A percentile compares a stretch with the other conserved stretches of the same genome.
phyloP scores from a whole-genome alignment of 1,284 basidiomycete species.

The Melampsora larici-populina region DNA sequence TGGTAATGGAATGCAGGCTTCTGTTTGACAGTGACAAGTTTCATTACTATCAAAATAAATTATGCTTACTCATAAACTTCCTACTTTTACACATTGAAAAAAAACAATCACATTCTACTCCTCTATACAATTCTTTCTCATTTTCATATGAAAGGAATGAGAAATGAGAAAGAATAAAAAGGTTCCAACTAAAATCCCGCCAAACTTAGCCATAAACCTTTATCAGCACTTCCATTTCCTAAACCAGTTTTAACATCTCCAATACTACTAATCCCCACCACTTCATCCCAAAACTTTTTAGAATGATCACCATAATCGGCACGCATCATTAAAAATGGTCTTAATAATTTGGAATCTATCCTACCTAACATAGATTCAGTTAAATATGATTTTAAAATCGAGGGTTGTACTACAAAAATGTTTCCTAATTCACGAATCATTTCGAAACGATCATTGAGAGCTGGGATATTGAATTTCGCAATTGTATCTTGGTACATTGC shows the following conservation, averaged over 20 bases:
- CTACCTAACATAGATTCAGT: slow-evolving; percentile 84
- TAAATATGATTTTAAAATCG: slow-evolving; percentile 87
- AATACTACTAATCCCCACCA: slow-evolving; percentile 16
- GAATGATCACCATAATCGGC: slow-evolving; percentile 65
- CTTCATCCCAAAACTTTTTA: slow-evolving; percentile 44
- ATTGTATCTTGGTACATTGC: slow-evolving; percentile 94
- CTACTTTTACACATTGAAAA: background rate
- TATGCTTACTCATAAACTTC: background rate
- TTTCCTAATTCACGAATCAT: slow-evolving; percentile 97
- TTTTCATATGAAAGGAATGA: background rate
- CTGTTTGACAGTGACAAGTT: background rate
- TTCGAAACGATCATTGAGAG: slow-evolving; percentile 91
- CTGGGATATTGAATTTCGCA: slow-evolving; percentile 71
- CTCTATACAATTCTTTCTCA: background rate
- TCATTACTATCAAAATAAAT: background rate
- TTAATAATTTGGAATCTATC: slow-evolving; percentile 79
- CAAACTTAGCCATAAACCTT: slow-evolving; percentile 42
- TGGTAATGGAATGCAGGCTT: background rate
- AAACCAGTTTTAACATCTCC: slow-evolving; percentile 16
- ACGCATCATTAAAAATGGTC: slow-evolving; percentile 84
- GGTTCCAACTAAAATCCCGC: slow-evolving; percentile 1
- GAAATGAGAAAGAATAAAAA: background rate
- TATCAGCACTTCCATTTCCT: slow-evolving; percentile 13
- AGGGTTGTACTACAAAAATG: slow-evolving; percentile 88
- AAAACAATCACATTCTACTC: background rate